These are phyloP conservation scores for Thermothelomyces thermophilus DNA, from an alignment of 2,329 filamentous ascomycete genomes.

Conservation along the genomic window DNA sequence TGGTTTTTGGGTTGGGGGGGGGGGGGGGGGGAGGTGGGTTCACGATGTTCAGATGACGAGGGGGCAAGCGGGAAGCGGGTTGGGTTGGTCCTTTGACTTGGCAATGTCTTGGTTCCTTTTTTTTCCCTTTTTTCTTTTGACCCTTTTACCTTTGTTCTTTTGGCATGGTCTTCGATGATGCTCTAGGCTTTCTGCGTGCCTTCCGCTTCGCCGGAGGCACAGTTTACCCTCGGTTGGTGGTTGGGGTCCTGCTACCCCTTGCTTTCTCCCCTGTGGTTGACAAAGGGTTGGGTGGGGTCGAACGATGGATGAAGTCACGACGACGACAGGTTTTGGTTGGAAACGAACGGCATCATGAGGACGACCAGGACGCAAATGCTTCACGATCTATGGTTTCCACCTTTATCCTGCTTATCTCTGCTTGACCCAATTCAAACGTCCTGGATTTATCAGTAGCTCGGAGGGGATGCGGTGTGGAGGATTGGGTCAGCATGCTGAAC, in stretches of 20 bases:
- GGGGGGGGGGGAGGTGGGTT: neutral
- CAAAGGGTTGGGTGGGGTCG: neutral
- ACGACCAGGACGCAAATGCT: neutral
- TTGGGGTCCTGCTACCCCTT: neutral
- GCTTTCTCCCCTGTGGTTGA: neutral
- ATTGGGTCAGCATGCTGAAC: neutral
- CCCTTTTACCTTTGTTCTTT: neutral
- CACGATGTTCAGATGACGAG: neutral
- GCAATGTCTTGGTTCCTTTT: neutral
- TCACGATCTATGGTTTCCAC: neutral
- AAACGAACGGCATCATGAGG: slow-evolving; percentile 4
- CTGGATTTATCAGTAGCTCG: neutral
- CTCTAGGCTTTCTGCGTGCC: neutral
- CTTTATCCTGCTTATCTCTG: neutral
- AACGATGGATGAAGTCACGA: slow-evolving; percentile 4
- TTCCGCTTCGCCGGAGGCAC: slow-evolving; percentile 4
- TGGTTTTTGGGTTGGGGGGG: neutral
- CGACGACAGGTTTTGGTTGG: neutral
- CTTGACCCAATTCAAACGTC: too few relatives aligned
- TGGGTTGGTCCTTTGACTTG: neutral
- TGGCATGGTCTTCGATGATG: neutral
- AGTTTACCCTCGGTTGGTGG: neutral
- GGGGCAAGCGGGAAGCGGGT: neutral
- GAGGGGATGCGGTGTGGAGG: neutral
- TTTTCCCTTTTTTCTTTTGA: neutral